These are phyloP conservation scores for Penicillium sclerotigenum DNA, from an alignment of 2,329 filamentous ascomycete species.

Conservation along the genomic window DNA sequence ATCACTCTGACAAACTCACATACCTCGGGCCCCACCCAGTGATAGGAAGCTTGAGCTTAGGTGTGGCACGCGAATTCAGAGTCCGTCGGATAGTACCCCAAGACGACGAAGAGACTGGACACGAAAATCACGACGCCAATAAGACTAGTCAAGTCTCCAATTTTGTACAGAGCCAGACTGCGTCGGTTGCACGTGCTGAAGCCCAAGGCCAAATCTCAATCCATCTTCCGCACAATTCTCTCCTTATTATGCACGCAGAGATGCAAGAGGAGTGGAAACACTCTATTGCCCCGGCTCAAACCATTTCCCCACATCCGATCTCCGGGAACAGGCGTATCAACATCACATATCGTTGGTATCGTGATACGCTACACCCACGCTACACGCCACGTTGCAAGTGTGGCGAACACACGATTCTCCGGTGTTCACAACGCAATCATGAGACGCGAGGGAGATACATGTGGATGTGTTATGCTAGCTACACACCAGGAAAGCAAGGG, in stretches of 20 bases:
- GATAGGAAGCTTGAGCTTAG: slow-evolving; percentile 86
- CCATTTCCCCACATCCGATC: slow-evolving; percentile 80
- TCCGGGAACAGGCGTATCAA: slow-evolving; percentile 81
- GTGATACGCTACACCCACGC: slow-evolving; percentile 69
- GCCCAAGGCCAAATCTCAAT: slow-evolving; percentile 84
- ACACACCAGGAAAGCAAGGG: slow-evolving; percentile 46
- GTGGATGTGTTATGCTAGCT: slow-evolving; percentile 84
- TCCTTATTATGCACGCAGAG: slow-evolving; percentile 93
- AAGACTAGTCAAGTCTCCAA: slow-evolving; percentile 21
- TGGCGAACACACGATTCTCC: slow-evolving; percentile 63
- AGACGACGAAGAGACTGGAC: slow-evolving; percentile 47
- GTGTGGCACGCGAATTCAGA: slow-evolving; percentile 89
- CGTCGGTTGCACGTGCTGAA: slow-evolving; percentile 47
- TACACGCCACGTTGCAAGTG: slow-evolving; percentile 78
- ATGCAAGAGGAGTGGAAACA: slow-evolving; percentile 99
- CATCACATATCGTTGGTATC: slow-evolving; percentile 88
- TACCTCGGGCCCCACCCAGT: slow-evolving; percentile 85
- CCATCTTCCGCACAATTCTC: slow-evolving; percentile 88
- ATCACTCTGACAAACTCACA: slow-evolving; percentile 87
- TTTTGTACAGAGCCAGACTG: slow-evolving; percentile 26
- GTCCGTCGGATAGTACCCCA: slow-evolving; percentile 70
- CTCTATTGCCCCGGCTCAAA: slow-evolving; percentile 68
- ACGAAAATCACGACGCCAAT: slow-evolving; percentile 11
- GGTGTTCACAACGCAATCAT: slow-evolving; percentile 75
- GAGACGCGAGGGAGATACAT: slow-evolving; percentile 79